Evolutionary conservation across 345 rosid genomes (phyloP), one percentile per base, ranked within the genome.

Genomic region (Hibiscus tridactylites): DNA sequence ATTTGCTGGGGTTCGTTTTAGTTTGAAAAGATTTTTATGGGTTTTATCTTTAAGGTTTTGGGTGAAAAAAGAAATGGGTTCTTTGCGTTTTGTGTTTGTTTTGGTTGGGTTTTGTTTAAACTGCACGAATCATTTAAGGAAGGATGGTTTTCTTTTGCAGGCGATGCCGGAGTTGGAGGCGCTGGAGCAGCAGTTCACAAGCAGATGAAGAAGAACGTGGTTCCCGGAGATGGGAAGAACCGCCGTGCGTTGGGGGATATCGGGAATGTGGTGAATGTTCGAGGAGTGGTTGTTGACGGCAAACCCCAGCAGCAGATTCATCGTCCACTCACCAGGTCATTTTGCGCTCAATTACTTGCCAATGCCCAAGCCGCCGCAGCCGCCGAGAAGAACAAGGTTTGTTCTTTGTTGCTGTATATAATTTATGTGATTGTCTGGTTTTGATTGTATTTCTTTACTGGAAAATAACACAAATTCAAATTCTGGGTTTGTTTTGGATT

Each of bases 171-270:
- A 16, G 17, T 50, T 16, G 54, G 54, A 15, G 54, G 54, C 54
- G n/a, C n/a, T 13, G 54, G 54, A 50, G 54, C 17, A 50, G 54
- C 49, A 49, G 58, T 67, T 49, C 13, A 61, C 17, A 87, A 84
- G 68, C 86, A 86, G 62, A 88, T 77, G 80, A 86, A 83, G 81
- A 87, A 90, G 65, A 85, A 74, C 1, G 89, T 66, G 6, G 88
- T 61, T 5, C 87, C 65, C 0, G 91, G 70, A 6, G 88, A 74
- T 31, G 96, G 86, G 3, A 87, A 77, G 78, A 88, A 78, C 68
- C 93, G 99, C 47, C 88, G 89, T 21, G 96, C 83, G 52, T 92
- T 95, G 42, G 97, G 90, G 0, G 98, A 95, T 72, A 95, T 95
- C 9, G 98, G 97, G 6, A 95, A 95, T 83, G 77, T 90, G 2